These are phyloP conservation scores for Xanthoconium separans DNA, from an alignment of 1,284 basidiomycete species.

Conservation along the genomic window DNA sequence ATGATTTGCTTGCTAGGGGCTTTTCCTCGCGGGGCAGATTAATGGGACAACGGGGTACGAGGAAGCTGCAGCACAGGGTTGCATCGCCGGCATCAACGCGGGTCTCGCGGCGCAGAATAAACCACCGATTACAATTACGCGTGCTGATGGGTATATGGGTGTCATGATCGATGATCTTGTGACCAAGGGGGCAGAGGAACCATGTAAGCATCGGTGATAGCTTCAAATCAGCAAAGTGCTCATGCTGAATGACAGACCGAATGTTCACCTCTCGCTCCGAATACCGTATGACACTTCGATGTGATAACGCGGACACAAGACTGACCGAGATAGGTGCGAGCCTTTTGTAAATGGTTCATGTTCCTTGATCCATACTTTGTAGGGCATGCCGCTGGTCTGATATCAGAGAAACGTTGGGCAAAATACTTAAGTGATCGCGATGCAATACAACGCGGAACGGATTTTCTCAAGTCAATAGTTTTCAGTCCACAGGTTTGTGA, in stretches of 20 bases:
- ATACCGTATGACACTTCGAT: slow-evolving; percentile 82
- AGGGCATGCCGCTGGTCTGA: slow-evolving; percentile 56
- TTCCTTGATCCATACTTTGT: slow-evolving; percentile 6
- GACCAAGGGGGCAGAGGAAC: slow-evolving; percentile 85
- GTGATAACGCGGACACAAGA: slow-evolving; percentile 85
- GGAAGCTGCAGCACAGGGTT: slow-evolving; percentile 87
- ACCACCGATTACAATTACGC: slow-evolving; percentile 64
- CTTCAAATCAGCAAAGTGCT: not conserved
- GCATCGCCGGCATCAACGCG: slow-evolving; percentile 84
- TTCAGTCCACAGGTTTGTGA: slow-evolving; percentile 60
- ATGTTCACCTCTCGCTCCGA: slow-evolving; percentile 94
- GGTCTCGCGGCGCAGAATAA: slow-evolving; percentile 63
- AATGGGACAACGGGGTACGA: slow-evolving; percentile 93
- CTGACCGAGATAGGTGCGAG: slow-evolving; percentile 69
- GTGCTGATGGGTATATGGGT: slow-evolving; percentile 82
- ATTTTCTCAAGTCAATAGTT: slow-evolving; percentile 46
- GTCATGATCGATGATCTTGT: slow-evolving; percentile 92
- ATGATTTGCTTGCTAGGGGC: slow-evolving; percentile 45
- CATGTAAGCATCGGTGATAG: slow-evolving; percentile 50
- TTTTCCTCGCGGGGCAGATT: slow-evolving; percentile 88
- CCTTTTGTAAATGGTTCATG: not conserved
- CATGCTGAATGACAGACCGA: slow-evolving; percentile 54
- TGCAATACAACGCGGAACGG: slow-evolving; percentile 52
- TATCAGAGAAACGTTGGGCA: slow-evolving; percentile 66
- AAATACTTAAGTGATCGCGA: slow-evolving; percentile 47